Evolutionary conservation across 257 asterid genomes (phyloP), one percentile per base, ranked within the genome.

Genomic region (Jacaranda mimosifolia): DNA sequence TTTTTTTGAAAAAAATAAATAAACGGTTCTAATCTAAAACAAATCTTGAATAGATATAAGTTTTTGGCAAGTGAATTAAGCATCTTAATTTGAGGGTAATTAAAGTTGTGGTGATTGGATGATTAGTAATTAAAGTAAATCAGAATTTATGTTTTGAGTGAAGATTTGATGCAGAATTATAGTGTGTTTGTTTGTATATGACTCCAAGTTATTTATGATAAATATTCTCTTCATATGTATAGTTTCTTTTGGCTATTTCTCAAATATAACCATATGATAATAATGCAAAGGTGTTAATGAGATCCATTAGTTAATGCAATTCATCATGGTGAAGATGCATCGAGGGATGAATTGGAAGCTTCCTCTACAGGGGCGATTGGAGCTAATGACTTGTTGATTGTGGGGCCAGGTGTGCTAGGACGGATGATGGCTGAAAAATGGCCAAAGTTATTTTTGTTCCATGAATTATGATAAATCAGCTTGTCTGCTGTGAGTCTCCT

Each of bases 361-460:
- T 79, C 82, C 14, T 81, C 90, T 12, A 49, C 85, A n/a, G 43
- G 75, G 57, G 40, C 58, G 48, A 60, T 88, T 69, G 92, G 91
- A 75, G 85, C 83, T 75, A 75, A 77, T 76, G 92, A 90, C 57
- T 83, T 90, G 82, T 78, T 90, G 86, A 90, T 90, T 42, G 85
- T 90, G 76, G 95, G 95, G 67, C 95, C 95, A 2, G 95, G 95
- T 51, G 95, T 90, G 74, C 83, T 90, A 15, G 95, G 95, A 51
- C 91, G 92, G 48, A 73, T 88, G 46, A 90, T 90, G 59, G 92
- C 95, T 60, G 88, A 86, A 72, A 87, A 81, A 79, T 90, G 92
- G 95, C 80, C 80, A 75, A 82, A 86, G 89, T 92, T 90, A 55
- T 15, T 51, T 73, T 6, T 58, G 32, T 10, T 8, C 43, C 40